phyloP scores from a whole-genome alignment of 2,329 filamentous ascomycete species.

The Sarocladium kiliense region DNA sequence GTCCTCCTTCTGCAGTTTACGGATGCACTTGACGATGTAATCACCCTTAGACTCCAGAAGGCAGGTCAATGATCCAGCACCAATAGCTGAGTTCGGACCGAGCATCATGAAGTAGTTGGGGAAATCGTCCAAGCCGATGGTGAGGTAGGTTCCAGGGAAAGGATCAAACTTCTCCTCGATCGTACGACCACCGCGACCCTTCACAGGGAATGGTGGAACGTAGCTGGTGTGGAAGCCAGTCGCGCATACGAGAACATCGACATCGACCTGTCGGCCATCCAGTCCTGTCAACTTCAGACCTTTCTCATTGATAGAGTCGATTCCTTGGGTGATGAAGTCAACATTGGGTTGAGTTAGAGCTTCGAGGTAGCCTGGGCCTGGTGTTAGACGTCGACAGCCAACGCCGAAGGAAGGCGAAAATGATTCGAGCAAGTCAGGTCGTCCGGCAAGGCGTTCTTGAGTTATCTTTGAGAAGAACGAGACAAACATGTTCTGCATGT shows the following conservation, averaged over 20 bases:
- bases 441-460: constrained; percentile 44
- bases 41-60: constrained; percentile 44
- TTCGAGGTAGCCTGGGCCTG: constrained; percentile 54
- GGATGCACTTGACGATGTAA: constrained; percentile 43
- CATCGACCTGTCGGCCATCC: constrained; percentile 19
- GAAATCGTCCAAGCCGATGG: constrained; percentile 41
- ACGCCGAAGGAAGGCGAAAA: constrained; percentile 56
- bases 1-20: constrained; percentile 38
- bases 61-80: constrained; percentile 45
- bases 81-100: constrained; percentile 37
- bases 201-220: constrained; percentile 27
- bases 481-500: constrained; percentile 32
- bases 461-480: constrained; percentile 24
- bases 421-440: constrained; percentile 42
- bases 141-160: constrained; percentile 44
- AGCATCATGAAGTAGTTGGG: constrained; percentile 37
- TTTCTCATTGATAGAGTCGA: constrained; percentile 44
- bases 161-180: constrained; percentile 35
- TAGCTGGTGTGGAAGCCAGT: constrained; percentile 30
- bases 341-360: constrained; percentile 56
- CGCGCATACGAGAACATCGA: constrained; percentile 33
- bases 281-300: constrained; percentile 38
- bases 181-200: constrained; percentile 29
- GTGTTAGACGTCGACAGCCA: constrained; percentile 60
- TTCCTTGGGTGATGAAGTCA: constrained; percentile 51